These are phyloP conservation scores for Fusarium lateritium DNA, from an alignment of 2,329 filamentous ascomycete species.

Conservation along the genomic window DNA sequence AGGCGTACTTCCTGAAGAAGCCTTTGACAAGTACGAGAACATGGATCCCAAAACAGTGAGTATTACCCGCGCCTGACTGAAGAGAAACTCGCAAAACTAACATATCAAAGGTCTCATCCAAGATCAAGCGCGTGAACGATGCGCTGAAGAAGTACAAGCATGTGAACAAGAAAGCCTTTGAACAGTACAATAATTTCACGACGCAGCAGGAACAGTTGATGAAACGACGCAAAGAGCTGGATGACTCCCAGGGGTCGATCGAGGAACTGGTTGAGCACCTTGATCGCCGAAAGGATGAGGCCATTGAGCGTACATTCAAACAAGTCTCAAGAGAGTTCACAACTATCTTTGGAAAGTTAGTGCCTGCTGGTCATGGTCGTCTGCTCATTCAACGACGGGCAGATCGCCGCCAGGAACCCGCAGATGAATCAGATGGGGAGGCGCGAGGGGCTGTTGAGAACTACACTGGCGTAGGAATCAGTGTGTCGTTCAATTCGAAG, in stretches of 20 bases:
- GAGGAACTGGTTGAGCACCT: constrained; percentile 93
- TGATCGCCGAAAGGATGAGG: constrained; percentile 96
- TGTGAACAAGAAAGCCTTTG: constrained; percentile 99
- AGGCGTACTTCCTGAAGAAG: constrained; percentile 93
- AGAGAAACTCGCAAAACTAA: constrained; percentile 22
- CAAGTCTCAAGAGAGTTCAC: constrained; percentile 96
- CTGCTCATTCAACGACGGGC: constrained; percentile 93
- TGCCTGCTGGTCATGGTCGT: constrained; percentile 91
- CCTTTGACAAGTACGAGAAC: constrained; percentile 90
- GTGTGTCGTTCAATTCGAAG: constrained; percentile 98
- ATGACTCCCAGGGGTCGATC: constrained; percentile 88
- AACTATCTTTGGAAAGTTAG: constrained; percentile 93
- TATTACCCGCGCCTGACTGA: constrained; percentile 17
- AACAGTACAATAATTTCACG: constrained; percentile 98
- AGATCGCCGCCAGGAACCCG: constrained; percentile 73
- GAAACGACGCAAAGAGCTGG: constrained; percentile 87
- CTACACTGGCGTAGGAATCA: constrained; percentile 96
- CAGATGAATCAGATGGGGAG: constrained; percentile 76
- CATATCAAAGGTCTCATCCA: constrained; percentile 66
- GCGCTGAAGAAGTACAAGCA: constrained; percentile 96
- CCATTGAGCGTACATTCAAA: constrained; percentile 98
- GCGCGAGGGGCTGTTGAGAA: constrained; percentile 86
- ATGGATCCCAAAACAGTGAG: constrained; percentile 83
- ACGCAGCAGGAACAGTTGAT: constrained; percentile 90
- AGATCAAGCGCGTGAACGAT: constrained; percentile 92